Percentiles rank a stretch among this genome's conserved stretches.
These are phyloP conservation scores for Leccinum subrobustum DNA, from an alignment of 1,284 basidiomycete genomes.

Conservation along the genomic window DNA sequence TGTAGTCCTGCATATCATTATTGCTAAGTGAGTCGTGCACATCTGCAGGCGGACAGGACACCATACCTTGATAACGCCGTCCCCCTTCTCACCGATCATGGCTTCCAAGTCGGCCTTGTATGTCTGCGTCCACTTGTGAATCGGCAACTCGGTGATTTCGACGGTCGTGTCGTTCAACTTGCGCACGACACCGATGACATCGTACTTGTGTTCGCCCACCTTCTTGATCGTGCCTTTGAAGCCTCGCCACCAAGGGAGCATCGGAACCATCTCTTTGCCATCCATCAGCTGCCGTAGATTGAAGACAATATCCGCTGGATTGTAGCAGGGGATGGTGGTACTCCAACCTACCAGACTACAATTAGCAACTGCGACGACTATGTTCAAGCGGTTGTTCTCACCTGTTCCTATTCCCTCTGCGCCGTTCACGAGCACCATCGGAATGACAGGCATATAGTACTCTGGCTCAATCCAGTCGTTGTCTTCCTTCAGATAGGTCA, in stretches of 20 bases:
- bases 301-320: conserved; percentile 86
- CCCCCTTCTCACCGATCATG: conserved; percentile 74
- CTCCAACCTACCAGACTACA: conserved; percentile 78
- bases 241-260: conserved; percentile 98
- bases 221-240: conserved; percentile 89
- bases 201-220: conserved; percentile 83
- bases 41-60: conserved; percentile 19
- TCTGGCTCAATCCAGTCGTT: conserved; percentile 90
- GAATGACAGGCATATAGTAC: conserved; percentile 91
- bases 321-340: conserved; percentile 91
- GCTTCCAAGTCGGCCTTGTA: conserved; percentile 92
- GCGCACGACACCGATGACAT: conserved; percentile 72
- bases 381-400: conserved; percentile 32
- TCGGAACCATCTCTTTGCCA: conserved; percentile 80
- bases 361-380: conserved; percentile 6
- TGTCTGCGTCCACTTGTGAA: conserved; percentile 92
- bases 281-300: conserved; percentile 89
- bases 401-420: conserved; percentile 98
- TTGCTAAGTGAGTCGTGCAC: neutral
- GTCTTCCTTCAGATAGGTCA: conserved; percentile 88
- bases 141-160: conserved; percentile 94
- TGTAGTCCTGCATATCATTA: conserved; percentile 71
- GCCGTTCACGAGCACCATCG: conserved; percentile 91
- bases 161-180: conserved; percentile 88
- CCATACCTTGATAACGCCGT: conserved; percentile 67